Evolutionary conservation across 768 basidiomycete genomes (phyloP), one percentile per base, ranked within the genome.

Genomic region (Pleurotus cornucopiae): DNA sequence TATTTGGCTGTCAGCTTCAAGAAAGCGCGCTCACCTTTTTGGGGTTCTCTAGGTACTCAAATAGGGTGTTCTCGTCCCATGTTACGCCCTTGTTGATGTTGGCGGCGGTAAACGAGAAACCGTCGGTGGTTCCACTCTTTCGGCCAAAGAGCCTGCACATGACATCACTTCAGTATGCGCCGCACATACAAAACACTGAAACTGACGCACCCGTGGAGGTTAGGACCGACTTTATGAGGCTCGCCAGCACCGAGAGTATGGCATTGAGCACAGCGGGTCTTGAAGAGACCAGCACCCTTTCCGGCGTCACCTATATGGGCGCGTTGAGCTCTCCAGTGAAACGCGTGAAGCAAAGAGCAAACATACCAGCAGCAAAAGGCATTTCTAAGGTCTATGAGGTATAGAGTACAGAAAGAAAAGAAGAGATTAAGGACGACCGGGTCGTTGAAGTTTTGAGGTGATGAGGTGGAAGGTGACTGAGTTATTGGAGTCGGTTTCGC

Each of bases 271-370:
- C 91, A 94, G 57, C 94, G 89, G 58, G 94, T 94, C 80, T 94
- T 96, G 88, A 98, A 98, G 71, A 97, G 88, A 68, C 79, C 76
- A 69, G 95, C 94, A 74, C 95, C 95, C 82, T 95, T 97, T 56
- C 66, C 65, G 67, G 88, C 72, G 77, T 97, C 91, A 85, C 95
- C 95, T 82, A 55, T 25, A 58, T 3, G 26, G 23, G 12, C 14
- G 16, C 14, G 6, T 16, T 38, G 9, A 40, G 38, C 46, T 34
- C 21, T 39, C 11, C 37, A 16, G 18, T 12, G 9, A 41, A 14
- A 5, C 39, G n/a, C 26, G 14, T 6, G 44, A 20, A 11, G 20
- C 5, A n/a, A 46, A 16, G 43, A 46, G 6, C 12, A 5, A 18
- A 69, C 74, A 25, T 48, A 77, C 76, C 76, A 68, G 72, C 57